phyloP scores from a whole-genome alignment of 768 basidiomycete species.

The Dioszegia aurantiaca region DNA sequence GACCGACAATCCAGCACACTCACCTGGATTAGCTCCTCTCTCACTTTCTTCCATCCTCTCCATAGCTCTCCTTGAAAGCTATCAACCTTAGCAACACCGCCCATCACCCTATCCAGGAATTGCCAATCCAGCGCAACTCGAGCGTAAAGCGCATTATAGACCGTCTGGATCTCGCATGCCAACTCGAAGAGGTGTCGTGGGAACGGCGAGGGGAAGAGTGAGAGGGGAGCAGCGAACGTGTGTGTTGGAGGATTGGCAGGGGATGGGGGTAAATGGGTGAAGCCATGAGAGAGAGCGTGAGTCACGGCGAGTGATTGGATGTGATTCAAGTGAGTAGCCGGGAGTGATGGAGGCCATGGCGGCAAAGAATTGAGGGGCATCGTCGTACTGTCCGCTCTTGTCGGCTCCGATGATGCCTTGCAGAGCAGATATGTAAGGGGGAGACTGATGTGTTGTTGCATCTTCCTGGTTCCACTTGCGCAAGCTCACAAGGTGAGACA shows the following conservation, averaged over 20 bases:
- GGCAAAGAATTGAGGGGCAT: constrained; percentile 35
- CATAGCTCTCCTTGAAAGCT: constrained; percentile 82
- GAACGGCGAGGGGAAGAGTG: constrained; percentile 82
- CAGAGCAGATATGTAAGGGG: too few relatives aligned
- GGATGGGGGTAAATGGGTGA: constrained; percentile 59
- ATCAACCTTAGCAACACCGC: constrained; percentile 77
- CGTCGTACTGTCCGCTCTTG: too few relatives aligned
- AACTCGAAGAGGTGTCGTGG: constrained; percentile 68
- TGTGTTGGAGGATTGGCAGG: constrained; percentile 56
- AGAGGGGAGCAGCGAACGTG: constrained; percentile 86
- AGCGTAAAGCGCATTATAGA: constrained; percentile 83
- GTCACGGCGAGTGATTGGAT: constrained; percentile 69
- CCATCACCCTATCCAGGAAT: constrained; percentile 83
- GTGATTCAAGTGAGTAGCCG: constrained; percentile 60
- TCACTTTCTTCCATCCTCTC: constrained; percentile 75
- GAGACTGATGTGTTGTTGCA: too few relatives aligned
- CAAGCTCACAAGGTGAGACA: too few relatives aligned
- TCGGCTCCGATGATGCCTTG: too few relatives aligned
- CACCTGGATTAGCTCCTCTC: constrained; percentile 64
- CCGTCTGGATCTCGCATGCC: constrained; percentile 66
- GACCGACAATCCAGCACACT: constrained; percentile 23
- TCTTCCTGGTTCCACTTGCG: too few relatives aligned
- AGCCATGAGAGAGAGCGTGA: constrained; percentile 78
- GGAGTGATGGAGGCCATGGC: constrained; percentile 71
- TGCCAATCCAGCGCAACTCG: constrained; percentile 71